Base-by-base conservation (phyloP, 2,329 filamentous ascomycete species). In the Rasamsonia emersonii region DNA sequence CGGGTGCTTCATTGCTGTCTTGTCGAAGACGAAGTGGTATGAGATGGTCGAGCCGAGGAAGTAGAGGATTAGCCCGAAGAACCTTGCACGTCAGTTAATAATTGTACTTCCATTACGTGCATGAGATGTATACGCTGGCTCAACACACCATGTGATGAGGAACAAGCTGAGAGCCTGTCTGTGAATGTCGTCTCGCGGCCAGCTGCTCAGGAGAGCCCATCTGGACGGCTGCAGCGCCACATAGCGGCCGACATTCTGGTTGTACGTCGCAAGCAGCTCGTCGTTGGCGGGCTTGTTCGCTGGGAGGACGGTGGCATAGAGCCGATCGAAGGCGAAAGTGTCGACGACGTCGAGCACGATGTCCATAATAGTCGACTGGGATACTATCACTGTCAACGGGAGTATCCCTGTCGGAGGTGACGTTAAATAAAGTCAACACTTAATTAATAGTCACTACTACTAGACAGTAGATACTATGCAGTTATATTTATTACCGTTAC, bases 11-110 rank as follows among this genome's bases (percentile, higher is more conserved):
- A 85, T 75, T 26, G 80, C 86, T 27, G 74, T 70, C 59, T 91
- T 85, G 62, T 91, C 83, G 61, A 89, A 91, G 55, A 91, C 70
- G 62, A 88, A 76, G 51, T 77, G 46, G 61, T 86, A 93, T 20
- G 83, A 89, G 20, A 88, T 9, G 4, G 36, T 32, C 20, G 32
- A 43, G 31, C 18, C 18, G 10, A 21, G 15, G 9, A 17, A 3
- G 21, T 18, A 20, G 11, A 30, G 21, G 10, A 10, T n/a, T 13
- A 35, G 7, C 5, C 32, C 36, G 25, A 38, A 38, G 11, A 16
- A 14, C 47, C 54, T 51, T 28, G 50, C 47, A 9, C 19, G 9
- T 16, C 4, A 10, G n/a, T 3, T 18, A 9, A 16, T 16, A 13
- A 5, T 13, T 27, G 18, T 5, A 18, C 25, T 16, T 18, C 15